phyloP scores from a whole-genome alignment of 2,329 filamentous ascomycete genomes.

The Periconia macrospinosa region DNA sequence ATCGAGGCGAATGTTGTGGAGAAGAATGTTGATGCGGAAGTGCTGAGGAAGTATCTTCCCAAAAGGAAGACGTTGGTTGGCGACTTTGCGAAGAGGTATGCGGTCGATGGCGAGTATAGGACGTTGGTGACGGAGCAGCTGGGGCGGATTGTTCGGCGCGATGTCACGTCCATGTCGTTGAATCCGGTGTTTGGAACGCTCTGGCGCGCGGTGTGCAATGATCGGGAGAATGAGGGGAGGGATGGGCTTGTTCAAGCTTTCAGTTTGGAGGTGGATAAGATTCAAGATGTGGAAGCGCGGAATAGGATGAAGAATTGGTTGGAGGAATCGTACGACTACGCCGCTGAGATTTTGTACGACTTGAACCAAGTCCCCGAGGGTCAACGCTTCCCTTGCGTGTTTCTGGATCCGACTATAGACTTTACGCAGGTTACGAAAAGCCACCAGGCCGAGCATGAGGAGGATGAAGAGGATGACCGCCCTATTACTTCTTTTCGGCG shows the following conservation, averaged over 20 bases:
- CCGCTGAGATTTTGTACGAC: conserved; percentile 45
- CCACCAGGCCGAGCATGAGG: conserved; percentile 16
- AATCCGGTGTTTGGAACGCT: conserved; percentile 56
- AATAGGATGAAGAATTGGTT: conserved; percentile 52
- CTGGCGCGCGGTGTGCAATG: conserved; percentile 55
- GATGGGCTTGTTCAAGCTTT: conserved; percentile 50
- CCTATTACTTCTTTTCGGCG: conserved; percentile 45
- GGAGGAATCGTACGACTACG: conserved; percentile 55
- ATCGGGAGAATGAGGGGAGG: conserved; percentile 46
- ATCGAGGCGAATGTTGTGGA: conserved; percentile 17
- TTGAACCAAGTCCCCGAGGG: conserved; percentile 44
- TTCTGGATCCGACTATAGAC: conserved; percentile 53
- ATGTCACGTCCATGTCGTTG: conserved; percentile 50
- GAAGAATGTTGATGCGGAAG: conserved; percentile 13
- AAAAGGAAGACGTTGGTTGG: conserved; percentile 28
- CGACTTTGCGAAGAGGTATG: conserved; percentile 44
- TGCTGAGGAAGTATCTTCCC: conserved; percentile 38
- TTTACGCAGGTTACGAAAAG: conserved; percentile 11
- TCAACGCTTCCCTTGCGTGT: conserved; percentile 52
- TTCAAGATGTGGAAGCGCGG: conserved; percentile 39
- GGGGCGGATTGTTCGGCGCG: conserved; percentile 47
- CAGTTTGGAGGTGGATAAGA: conserved; percentile 43
- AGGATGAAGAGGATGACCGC: conserved; percentile 21
- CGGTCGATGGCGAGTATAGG: conserved; percentile 43
- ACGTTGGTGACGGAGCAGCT: conserved; percentile 45